Evolutionary conservation across 2,329 filamentous ascomycete species (phyloP), one percentile per base, ranked within the genome.

Genomic region (Penicillium sp.): DNA sequence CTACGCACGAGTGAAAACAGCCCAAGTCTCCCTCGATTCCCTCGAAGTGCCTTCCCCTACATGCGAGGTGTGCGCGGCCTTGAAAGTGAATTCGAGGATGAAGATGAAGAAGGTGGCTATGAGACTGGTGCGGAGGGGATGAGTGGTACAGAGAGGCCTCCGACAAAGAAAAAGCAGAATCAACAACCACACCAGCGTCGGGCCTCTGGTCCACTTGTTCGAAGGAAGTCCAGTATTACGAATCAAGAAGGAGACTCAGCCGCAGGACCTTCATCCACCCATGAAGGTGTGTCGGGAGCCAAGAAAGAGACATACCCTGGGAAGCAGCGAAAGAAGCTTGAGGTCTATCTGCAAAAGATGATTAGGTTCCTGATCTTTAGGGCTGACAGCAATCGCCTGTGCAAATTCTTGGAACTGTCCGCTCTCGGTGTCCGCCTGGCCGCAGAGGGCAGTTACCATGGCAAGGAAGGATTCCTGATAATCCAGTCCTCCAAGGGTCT

Each of bases 331-430:
- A 89, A 87, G 67, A 91, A 90, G 71, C 80, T 99, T 33, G 94
- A 97, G 72, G 86, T 87, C 49, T 99, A 99, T 72, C 80, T 99
- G 21, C 91, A 93, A 63, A 89, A 93, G 69, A 91, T 97, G 87
- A 93, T 97, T 59, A 87, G 91, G 54, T 97, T 93, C 84, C 86
- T 99, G 67, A 97, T 99, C 76, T 99, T 99, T 77, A 86, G 93
- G 46, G 88, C 94, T 7, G 93, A 97, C 75, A 97, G 92, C 77
- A 97, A 97, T 69, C 87, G 94, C 10, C 81, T 99, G 4, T 99
- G 94, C 77, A 94, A 95, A 63, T 99, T 99, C 73, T 80, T 99
- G 2, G 94, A 99, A 73, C 81, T 99, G 9, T 99, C 94, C 21
- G 93, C 95, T 0, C 82, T 99, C 6, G 94, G 94, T 23, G 92